Evolutionary conservation across 345 rosid genomes (phyloP).

Genomic region (thale cress (Arabidopsis thaliana)): TAIR10.1 NC_003070.9:4501501-4502000

Average conservation of each 20-base stretch:
- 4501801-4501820: constrained; percentile 84
- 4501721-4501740: constrained; percentile 35
- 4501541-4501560: constrained; percentile 19
- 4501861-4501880: constrained; percentile 74
- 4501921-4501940: constrained; percentile 98
- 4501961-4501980: constrained; percentile 97
- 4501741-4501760: constrained; percentile 44
- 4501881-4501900: constrained; percentile 72
- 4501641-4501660: constrained; percentile 34
- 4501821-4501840: constrained; percentile 89
- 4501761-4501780: constrained; percentile 39
- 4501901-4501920: constrained; percentile 83
- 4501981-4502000: constrained; percentile 84
- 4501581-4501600: constrained; percentile 12
- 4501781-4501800: constrained; percentile 61
- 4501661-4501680: constrained; percentile 40
- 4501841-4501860: constrained; percentile 82
- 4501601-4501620: constrained; percentile 25
- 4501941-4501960: constrained; percentile 96
- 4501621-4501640: constrained; percentile 29
- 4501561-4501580: constrained; percentile 1
- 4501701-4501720: constrained; percentile 36
- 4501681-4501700: constrained; percentile 35
- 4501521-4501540: constrained; percentile 23
- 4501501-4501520: constrained; percentile 41